Evolutionary conservation across 768 basidiomycete genomes (phyloP), one percentile per base, ranked within the genome.

Genomic region (Pholiota conissans): DNA sequence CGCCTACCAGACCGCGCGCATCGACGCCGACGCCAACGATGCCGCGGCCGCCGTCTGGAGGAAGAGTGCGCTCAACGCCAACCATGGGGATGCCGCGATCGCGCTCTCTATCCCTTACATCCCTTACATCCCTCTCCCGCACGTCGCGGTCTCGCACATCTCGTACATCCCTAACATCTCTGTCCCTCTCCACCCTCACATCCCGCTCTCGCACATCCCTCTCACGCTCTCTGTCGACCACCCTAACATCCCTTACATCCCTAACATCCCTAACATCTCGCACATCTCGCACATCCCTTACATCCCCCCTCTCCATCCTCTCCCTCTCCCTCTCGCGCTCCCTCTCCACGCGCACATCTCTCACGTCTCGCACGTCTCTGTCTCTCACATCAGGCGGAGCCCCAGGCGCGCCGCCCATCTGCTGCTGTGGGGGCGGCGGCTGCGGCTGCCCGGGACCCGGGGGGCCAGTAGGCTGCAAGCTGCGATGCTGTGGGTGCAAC

Each of bases 381-480:
- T 52, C 51, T 20, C 51, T 45, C 27, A 42, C 40, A 29, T 45
- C 42, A 26, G 50, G 39, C 42, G 52, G 20, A 18, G 34, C 40
- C 30, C 49, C 22, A 2, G 46, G 55, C 54, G 58, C 34, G 56
- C 54, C 52, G 59, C 58, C 50, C 49, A 53, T 49, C 27, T 42
- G 46, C 22, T 37, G 32, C 54, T 37, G 56, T 53, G 32, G 56
- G 56, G 69, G 74, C 20, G 58, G 63, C 53, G 61, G 72, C 32
- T 74, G 79, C 55, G 75, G 77, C 55, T 65, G 70, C 47, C 72
- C 72, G 57, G 46, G 48, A 34, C 77, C 64, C 72, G 77, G 79
- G 0, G 81, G 80, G 0, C 72, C 73, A 0, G 80, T 76, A 1
- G 83, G 84, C 66, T 84, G 83, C 37, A 84, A 77, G 60, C 76